These are phyloP conservation scores for Piedraia hortae DNA, from an alignment of 2,329 filamentous ascomycete genomes.

Conservation along the genomic window DNA sequence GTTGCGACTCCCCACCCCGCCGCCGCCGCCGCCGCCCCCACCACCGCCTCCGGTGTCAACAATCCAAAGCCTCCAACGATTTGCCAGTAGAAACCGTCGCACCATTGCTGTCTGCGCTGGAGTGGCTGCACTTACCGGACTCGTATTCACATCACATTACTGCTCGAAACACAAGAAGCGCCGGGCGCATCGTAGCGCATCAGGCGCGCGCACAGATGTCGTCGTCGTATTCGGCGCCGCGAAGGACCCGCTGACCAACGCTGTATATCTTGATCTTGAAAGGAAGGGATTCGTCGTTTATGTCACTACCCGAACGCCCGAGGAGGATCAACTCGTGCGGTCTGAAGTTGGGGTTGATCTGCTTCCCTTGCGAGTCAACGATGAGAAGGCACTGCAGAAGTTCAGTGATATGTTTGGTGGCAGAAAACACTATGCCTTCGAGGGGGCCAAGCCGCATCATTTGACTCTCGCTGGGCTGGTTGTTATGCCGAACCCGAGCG, in stretches of 20 bases:
- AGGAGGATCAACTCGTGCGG: conserved; percentile 59
- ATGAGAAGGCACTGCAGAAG: too few relatives aligned
- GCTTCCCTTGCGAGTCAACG: conserved; percentile 53
- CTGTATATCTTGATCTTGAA: conserved; percentile 64
- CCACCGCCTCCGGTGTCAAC: conserved; percentile 16
- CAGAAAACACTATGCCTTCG: conserved; percentile 46
- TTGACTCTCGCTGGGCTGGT: conserved; percentile 55
- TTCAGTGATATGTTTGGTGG: too few relatives aligned
- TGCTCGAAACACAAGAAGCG: conserved; percentile 35
- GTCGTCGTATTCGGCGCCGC: conserved; percentile 71
- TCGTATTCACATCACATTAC: conserved; percentile 21
- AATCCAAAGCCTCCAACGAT: conserved; percentile 35
- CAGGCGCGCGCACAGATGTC: conserved; percentile 69
- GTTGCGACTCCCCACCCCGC: conserved; percentile 37
- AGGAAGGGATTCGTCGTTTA: conserved; percentile 81
- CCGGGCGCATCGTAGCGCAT: conserved; percentile 49
- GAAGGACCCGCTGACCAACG: conserved; percentile 55
- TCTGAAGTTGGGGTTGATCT: conserved; percentile 57
- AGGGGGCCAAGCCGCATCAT: conserved; percentile 47
- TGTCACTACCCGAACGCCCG: conserved; percentile 56
- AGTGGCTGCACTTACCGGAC: conserved; percentile 41
- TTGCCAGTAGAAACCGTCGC: conserved; percentile 48
- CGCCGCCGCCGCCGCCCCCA: conserved; percentile 19
- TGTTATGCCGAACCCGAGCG: conserved; percentile 58
- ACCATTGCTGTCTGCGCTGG: conserved; percentile 43